Percentiles rank a stretch among this genome's conserved stretches.
phyloP scores from a whole-genome alignment of 768 basidiomycete species.

The Pleurotus ostreatus region DNA sequence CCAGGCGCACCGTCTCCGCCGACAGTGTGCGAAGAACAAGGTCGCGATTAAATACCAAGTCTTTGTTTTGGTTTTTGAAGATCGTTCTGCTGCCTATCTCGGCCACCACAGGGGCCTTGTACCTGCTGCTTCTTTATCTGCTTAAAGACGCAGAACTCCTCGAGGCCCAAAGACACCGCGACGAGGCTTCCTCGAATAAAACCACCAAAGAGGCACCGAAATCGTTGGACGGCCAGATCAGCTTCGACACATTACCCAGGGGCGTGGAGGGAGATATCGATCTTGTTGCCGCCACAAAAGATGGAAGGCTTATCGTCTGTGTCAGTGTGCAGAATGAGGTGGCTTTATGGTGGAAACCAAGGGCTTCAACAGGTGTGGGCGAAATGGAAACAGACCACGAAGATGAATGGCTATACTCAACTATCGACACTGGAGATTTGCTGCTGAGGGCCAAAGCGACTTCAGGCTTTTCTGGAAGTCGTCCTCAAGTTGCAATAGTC shows the following conservation, averaged over 20 bases:
- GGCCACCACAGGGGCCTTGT: conserved; percentile 69
- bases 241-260: conserved; percentile 75
- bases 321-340: conserved; percentile 80
- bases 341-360: conserved; percentile 46
- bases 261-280: conserved; percentile 81
- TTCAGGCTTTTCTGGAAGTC: conserved; percentile 24
- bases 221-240: conserved; percentile 38
- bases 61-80: conserved; percentile 71
- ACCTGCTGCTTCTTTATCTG: conserved; percentile 76
- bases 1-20: not conserved
- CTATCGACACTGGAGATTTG: conserved; percentile 49
- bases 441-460: conserved; percentile 47
- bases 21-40: not conserved
- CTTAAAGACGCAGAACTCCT: conserved; percentile 89
- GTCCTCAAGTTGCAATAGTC: conserved; percentile 45
- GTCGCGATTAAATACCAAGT: conserved; percentile 45
- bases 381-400: conserved; percentile 21
- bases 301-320: conserved; percentile 62
- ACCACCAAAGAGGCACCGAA: conserved; percentile 21
- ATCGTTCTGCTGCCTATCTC: conserved; percentile 85
- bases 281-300: conserved; percentile 64
- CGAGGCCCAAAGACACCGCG: conserved; percentile 74
- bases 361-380: not conserved
- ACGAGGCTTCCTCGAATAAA: conserved; percentile 36
- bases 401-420: conserved; percentile 33